A percentile compares a stretch with the other conserved stretches of the same genome.
phyloP scores from a whole-genome alignment of 2,329 filamentous ascomycete species.

The Trichophyton rubrum region DNA sequence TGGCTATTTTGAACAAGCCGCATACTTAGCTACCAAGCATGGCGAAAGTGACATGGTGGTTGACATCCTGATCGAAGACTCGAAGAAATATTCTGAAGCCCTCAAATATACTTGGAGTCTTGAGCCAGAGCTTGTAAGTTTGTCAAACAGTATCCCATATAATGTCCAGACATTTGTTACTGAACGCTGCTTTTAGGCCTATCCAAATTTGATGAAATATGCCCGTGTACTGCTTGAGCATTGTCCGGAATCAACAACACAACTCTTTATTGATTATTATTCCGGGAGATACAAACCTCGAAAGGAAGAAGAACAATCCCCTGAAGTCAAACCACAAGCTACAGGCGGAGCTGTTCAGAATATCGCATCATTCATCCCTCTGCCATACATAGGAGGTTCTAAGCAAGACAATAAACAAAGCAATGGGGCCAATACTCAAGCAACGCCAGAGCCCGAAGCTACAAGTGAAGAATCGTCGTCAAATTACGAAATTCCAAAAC shows the following conservation, averaged over 20 bases:
- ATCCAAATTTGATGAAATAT: slow-evolving; percentile 86
- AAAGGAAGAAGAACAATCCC: slow-evolving; percentile 48
- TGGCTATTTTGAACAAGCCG: slow-evolving; percentile 92
- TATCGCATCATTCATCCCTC: slow-evolving; percentile 65
- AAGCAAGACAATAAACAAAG: slow-evolving; percentile 10
- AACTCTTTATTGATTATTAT: slow-evolving; percentile 89
- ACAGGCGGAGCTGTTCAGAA: slow-evolving; percentile 74
- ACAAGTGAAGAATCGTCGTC: slow-evolving; percentile 31
- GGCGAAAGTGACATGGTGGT: slow-evolving; percentile 88
- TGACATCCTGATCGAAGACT: slow-evolving; percentile 90
- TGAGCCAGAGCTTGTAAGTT: slow-evolving; percentile 58
- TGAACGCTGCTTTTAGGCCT: slow-evolving; percentile 45
- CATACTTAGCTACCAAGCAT: slow-evolving; percentile 87
- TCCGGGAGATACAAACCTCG: slow-evolving; percentile 64
- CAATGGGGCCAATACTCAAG: neutral
- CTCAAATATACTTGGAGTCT: slow-evolving; percentile 84
- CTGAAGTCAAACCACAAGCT: slow-evolving; percentile 35
- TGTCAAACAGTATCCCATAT: neutral
- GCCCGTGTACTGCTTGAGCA: slow-evolving; percentile 81
- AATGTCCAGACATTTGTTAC: neutral
- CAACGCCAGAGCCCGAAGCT: slow-evolving; percentile 19
- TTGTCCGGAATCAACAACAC: slow-evolving; percentile 68
- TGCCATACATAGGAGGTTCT: slow-evolving; percentile 60
- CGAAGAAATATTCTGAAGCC: slow-evolving; percentile 77
- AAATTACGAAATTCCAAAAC: slow-evolving; percentile 67